phyloP scores from a whole-genome alignment of 1,139 yeast species.

The Casaregolazyma lundiana region DNA sequence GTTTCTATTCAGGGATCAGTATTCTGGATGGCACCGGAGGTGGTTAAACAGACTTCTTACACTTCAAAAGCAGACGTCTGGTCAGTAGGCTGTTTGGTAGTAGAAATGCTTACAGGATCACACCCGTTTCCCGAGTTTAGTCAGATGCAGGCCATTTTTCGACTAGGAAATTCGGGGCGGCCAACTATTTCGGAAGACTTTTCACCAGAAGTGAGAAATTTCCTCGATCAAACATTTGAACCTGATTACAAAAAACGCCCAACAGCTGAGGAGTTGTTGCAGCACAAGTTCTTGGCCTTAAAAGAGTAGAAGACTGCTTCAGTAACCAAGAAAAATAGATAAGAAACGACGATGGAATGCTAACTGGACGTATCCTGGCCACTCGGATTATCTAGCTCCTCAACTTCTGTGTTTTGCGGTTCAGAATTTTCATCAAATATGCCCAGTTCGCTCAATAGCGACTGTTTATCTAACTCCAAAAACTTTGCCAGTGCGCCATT shows the following conservation, averaged over 20 bases:
- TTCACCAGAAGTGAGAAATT: constrained; percentile 62
- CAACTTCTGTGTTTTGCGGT: not conserved
- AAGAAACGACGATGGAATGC: too few species aligned
- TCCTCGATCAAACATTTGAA: constrained; percentile 64
- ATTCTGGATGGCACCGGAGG: constrained; percentile 99
- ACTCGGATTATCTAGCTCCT: not conserved
- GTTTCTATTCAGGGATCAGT: constrained; percentile 92
- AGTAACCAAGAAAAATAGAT: not conserved
- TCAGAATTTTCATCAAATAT: not conserved
- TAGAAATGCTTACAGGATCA: constrained; percentile 92
- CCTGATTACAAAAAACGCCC: constrained; percentile 71
- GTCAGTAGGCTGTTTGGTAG: constrained; percentile 88
- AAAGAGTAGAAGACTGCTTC: not conserved
- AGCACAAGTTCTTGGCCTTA: constrained; percentile 42
- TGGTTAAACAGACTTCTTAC: constrained; percentile 83
- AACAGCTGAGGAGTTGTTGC: constrained; percentile 62
- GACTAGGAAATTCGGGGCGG: constrained; percentile 72
- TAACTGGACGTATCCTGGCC: too few species aligned
- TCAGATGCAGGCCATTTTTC: constrained; percentile 94
- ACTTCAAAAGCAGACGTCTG: constrained; percentile 91
- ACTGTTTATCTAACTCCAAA: constrained; percentile 17
- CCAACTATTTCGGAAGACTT: constrained; percentile 82
- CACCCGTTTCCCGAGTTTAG: constrained; percentile 93
- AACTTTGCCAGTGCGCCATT: constrained; percentile 19
- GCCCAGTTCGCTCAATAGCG: constrained; percentile 5